Evolutionary conservation across 2,329 filamentous ascomycete genomes (phyloP), one percentile per base, ranked within the genome.

Genomic region (Neofusicoccum umdonicola): DNA sequence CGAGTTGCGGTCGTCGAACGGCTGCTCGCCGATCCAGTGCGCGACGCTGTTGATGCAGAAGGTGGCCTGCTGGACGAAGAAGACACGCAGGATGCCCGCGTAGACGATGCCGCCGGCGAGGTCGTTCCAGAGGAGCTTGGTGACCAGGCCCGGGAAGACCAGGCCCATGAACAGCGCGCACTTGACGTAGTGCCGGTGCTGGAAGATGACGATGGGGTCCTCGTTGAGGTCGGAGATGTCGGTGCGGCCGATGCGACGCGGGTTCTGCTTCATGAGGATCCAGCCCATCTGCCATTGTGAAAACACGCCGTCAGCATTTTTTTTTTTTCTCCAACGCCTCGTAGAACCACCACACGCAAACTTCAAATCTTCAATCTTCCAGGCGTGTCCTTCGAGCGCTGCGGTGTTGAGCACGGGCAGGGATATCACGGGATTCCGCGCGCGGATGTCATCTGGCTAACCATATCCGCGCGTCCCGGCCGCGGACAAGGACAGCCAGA

Each of bases 251-350:
- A 92, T 91, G 68, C 90, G 86, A 85, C 94, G 94, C 69, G 91
- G 91, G 82, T 96, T 94, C 82, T 96, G 92, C 85, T 94, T 94
- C 85, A 96, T 88, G 73, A 96, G 80, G 91, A 96, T 95, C 92
- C 92, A 96, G 72, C 92, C 92, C 65, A 96, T 82, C 61, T 63
- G n/a, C 4, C 12, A 7, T 34, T 2, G n/a, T 6, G 6, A 5
- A 7, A 12, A 12, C 3, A 22, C 17, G 4, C 15, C 35, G 39
- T 31, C 15, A 51, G 81, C 45, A 13, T 31, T 6, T 17, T 92
- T 90, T 62, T 31, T 7, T 31, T 31, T 4, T 31, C 7, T 31
- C 7, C 0, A 5, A 5, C 27, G 27, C 27, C 27, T 31, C 27
- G 27, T 31, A 5, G 27, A 31, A 7, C 22, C 22, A 22, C 22